Evolutionary conservation across 495 filamentous ascomycete genomes (phyloP).

Genomic region (Chaetomium fimeti): DNA sequence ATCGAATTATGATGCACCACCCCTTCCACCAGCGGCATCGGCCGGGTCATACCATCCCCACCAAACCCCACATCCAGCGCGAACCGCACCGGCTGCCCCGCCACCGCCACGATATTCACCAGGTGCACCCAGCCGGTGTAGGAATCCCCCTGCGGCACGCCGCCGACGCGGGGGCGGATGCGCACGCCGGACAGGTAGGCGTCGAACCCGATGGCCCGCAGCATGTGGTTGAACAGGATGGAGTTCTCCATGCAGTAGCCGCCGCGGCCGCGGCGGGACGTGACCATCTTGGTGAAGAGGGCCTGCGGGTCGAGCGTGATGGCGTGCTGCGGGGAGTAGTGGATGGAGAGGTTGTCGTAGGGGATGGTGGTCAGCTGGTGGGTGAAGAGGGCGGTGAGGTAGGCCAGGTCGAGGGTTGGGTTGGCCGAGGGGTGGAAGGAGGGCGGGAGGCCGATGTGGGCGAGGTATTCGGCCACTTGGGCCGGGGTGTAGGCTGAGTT

Average conservation of each 20-base stretch:
- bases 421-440: conserved; percentile 32
- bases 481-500: conserved; percentile 26
- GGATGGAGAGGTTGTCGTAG: conserved; percentile 63
- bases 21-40: conserved; percentile 51
- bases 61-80: conserved; percentile 66
- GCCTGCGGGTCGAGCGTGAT: conserved; percentile 53
- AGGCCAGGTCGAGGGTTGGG: conserved; percentile 32
- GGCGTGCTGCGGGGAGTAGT: conserved; percentile 46
- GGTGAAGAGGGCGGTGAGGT: conserved; percentile 47
- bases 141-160: conserved; percentile 34
- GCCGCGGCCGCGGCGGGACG: conserved; percentile 50
- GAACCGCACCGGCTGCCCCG: conserved; percentile 36
- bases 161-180: conserved; percentile 33
- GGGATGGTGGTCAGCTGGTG: conserved; percentile 60
- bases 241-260: conserved; percentile 72
- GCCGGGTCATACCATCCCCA: conserved; percentile 56
- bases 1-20: conserved; percentile 43
- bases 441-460: conserved; percentile 32
- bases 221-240: conserved; percentile 59
- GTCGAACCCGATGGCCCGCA: conserved; percentile 58
- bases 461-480: conserved; percentile 32
- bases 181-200: conserved; percentile 47
- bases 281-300: conserved; percentile 63
- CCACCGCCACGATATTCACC: conserved; percentile 55
- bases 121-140: conserved; percentile 58